phyloP scores from a whole-genome alignment of 306 rosid genomes.

The Oxytropis ochrocephala region DNA sequence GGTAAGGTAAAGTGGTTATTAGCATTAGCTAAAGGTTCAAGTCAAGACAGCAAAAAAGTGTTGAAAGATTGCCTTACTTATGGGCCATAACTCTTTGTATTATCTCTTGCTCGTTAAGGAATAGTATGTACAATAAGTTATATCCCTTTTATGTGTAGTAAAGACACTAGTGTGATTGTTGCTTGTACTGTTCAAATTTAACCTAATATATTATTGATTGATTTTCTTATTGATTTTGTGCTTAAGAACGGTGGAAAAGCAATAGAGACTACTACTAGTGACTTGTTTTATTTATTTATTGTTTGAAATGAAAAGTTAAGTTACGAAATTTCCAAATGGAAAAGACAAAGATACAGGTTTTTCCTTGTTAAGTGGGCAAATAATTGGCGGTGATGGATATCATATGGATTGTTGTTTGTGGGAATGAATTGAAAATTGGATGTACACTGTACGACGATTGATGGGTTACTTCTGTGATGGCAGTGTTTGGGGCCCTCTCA shows the following conservation, averaged over 20 bases:
- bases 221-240: neutral
- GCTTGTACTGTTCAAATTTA: neutral
- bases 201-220: neutral
- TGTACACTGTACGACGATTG: neutral
- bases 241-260: neutral
- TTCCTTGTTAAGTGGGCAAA: slow-evolving; percentile 6
- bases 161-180: too few relatives aligned
- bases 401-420: neutral
- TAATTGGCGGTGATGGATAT: neutral
- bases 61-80: neutral
- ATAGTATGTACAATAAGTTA: slow-evolving; percentile 18
- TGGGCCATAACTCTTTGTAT: neutral
- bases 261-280: neutral
- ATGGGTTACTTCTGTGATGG: neutral
- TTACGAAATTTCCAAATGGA: neutral
- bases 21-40: neutral
- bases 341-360: slow-evolving; percentile 3
- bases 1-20: neutral
- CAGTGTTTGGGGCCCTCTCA: neutral
- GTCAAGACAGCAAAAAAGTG: slow-evolving; percentile 1
- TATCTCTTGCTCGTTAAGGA: neutral
- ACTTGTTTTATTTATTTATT: neutral
- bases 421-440: neutral
- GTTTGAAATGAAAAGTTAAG: neutral
- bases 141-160: neutral